Conservation (phyloP, 306 rosid genomes). For the Morella rubra region DNA sequence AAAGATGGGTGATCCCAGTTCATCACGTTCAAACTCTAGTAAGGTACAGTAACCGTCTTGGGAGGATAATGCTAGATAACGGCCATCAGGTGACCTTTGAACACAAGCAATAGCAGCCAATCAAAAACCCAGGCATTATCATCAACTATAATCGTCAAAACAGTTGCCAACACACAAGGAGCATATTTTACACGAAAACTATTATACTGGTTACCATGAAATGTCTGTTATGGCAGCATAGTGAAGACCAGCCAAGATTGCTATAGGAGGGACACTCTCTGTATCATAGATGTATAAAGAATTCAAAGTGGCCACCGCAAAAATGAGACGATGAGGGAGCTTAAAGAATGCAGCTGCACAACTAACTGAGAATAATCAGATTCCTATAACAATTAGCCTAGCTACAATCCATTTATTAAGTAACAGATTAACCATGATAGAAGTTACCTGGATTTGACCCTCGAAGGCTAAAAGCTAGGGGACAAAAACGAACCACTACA, state of each 20-base stretch:
- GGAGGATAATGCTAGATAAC: constrained; percentile 76
- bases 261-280: constrained; percentile 74
- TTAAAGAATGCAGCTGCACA: constrained; percentile 70
- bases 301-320: constrained; percentile 87
- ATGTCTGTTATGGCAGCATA: constrained; percentile 92
- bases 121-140: constrained; percentile 17
- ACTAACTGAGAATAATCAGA: constrained; percentile 25
- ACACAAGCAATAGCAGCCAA: constrained; percentile 30
- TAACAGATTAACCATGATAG: constrained; percentile 12
- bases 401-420: background rate
- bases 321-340: constrained; percentile 85
- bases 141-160: constrained; percentile 1
- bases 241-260: constrained; percentile 81
- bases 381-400: constrained; percentile 12
- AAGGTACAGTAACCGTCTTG: constrained; percentile 94
- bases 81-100: constrained; percentile 82
- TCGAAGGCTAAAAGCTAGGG: constrained; percentile 57
- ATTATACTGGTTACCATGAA: constrained; percentile 57
- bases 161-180: constrained; percentile 23
- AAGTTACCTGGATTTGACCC: constrained; percentile 62
- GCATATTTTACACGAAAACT: constrained; percentile 12
- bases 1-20: constrained; percentile 67
- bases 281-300: constrained; percentile 84
- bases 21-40: constrained; percentile 76
- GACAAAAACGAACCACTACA: constrained; percentile 84